phyloP scores from a whole-genome alignment of 208 protist species.

The Polymyxa betae region DNA sequence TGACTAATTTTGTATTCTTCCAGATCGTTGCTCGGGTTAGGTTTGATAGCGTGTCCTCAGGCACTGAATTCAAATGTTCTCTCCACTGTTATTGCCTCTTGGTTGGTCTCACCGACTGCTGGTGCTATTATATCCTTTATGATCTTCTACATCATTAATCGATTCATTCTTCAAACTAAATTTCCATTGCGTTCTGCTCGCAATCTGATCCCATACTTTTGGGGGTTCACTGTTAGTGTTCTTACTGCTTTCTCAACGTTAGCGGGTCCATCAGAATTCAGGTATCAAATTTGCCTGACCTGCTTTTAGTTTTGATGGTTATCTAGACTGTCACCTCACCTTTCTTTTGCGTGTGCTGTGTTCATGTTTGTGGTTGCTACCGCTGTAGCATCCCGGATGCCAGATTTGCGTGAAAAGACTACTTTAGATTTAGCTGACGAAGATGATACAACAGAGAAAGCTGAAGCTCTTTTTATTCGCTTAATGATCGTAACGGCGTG shows the following conservation, averaged over 20 bases:
- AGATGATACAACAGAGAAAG: neutral
- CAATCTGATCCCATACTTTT: slow-evolving; percentile 47
- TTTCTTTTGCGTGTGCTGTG: neutral
- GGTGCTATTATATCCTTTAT: neutral
- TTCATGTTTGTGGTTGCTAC: neutral
- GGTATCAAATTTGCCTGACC: neutral
- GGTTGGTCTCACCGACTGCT: neutral
- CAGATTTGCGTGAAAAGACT: neutral
- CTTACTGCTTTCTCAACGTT: slow-evolving; percentile 2
- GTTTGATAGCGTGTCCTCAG: slow-evolving; percentile 19
- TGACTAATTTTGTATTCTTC: neutral
- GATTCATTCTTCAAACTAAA: neutral
- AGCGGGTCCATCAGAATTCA: neutral
- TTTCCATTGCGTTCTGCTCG: neutral
- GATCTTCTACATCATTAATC: slow-evolving; percentile 32
- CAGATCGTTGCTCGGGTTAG: slow-evolving; percentile 21
- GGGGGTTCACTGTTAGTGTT: neutral
- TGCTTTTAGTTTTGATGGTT: neutral
- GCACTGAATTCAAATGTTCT: slow-evolving; percentile 22
- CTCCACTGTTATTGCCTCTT: slow-evolving; percentile 25
- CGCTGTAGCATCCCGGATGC: neutral
- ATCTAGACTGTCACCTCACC: neutral
- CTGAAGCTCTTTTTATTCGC: slow-evolving; percentile 44
- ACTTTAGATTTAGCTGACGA: neutral
- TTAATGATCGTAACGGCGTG: slow-evolving; percentile 53